Percentiles rank a stretch among this genome's conserved stretches.
Evolutionary conservation across 192 early-diverging fungal species (phyloP).

Genomic region (Paraglomus occultum): DNA sequence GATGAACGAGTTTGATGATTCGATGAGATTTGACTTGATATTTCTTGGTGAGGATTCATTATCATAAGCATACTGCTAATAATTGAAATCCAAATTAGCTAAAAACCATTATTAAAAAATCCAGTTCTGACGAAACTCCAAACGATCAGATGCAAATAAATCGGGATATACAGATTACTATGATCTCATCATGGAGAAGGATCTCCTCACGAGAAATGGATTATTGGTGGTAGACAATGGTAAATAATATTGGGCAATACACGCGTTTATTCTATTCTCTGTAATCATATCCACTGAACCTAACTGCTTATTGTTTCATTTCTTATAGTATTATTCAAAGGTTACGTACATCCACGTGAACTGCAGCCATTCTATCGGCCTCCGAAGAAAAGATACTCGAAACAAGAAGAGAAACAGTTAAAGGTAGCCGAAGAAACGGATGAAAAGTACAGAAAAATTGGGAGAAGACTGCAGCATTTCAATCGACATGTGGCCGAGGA

Average conservation of each 20-base stretch:
- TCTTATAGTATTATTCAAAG: constrained; percentile 22
- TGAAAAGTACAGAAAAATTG: constrained; percentile 22
- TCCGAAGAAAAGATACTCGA: not conserved
- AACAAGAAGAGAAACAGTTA: not conserved
- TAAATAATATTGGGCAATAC: constrained; percentile 20
- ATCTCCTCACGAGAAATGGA: constrained; percentile 54
- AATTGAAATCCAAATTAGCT: constrained; percentile 3
- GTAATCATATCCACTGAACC: no score
- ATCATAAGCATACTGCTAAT: not conserved
- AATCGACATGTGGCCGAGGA: constrained; percentile 63
- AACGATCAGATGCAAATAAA: constrained; percentile 66
- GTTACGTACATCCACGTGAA: constrained; percentile 32
- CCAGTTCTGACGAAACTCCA: not conserved
- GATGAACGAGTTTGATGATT: constrained; percentile 33
- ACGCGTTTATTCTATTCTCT: not conserved
- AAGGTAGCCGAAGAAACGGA: not conserved
- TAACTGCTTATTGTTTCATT: not conserved
- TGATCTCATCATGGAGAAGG: constrained; percentile 58
- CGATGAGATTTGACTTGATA: constrained; percentile 55
- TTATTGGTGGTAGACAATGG: constrained; percentile 69
- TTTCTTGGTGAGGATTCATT: constrained; percentile 46
- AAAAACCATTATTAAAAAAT: constrained; percentile 20
- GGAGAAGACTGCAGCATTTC: constrained; percentile 52
- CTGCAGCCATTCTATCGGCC: constrained; percentile 4
- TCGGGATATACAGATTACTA: constrained; percentile 62